Evolutionary conservation across 2,329 filamentous ascomycete genomes (phyloP), one percentile per base, ranked within the genome.

Genomic region (Claviceps paspali): DNA sequence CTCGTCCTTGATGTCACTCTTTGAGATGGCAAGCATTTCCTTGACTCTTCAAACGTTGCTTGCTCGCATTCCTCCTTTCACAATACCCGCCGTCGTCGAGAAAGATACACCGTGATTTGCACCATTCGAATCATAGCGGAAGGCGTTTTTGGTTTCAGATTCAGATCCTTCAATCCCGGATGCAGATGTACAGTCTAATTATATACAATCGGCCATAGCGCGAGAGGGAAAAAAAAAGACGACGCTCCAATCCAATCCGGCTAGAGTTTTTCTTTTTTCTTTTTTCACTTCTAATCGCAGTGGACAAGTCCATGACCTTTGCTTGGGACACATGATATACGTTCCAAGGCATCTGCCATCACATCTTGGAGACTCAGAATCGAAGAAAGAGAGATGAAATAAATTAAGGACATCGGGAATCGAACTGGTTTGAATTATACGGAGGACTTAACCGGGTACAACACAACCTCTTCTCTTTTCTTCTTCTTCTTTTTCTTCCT

Each of bases 1-100:
- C 70, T 98, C 53, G 91, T 98, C 51, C 79, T 98, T 52, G 91
- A 98, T 66, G 88, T 96, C 61, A 75, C 74, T 63, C 74, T 79
- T 53, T 79, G 60, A 75, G 53, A 55, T 52, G 54, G 52, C 50
- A 50, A 45, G 21, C 12, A 29, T 36, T 47, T 52, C 48, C 50
- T 38, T 43, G 42, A 40, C 35, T 41, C 21, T 46, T 43, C 47
- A 43, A 47, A 47, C 19, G 21, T 30, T 51, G 45, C 51, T 49
- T 51, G 45, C 51, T 49, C 47, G 45, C 52, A 48, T 48, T 52
- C 47, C 47, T 54, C 15, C 19, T 53, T 55, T 49, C 35, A 47
- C 39, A 47, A 47, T 41, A 44, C 41, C 43, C 47, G 45, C 45
- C 44, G 45, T 49, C 46, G 48, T 48, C 47, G 47, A 52, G 47